These are phyloP conservation scores for Fusarium robinianum DNA, from an alignment of 2,329 filamentous ascomycete species.

Conservation along the genomic window DNA sequence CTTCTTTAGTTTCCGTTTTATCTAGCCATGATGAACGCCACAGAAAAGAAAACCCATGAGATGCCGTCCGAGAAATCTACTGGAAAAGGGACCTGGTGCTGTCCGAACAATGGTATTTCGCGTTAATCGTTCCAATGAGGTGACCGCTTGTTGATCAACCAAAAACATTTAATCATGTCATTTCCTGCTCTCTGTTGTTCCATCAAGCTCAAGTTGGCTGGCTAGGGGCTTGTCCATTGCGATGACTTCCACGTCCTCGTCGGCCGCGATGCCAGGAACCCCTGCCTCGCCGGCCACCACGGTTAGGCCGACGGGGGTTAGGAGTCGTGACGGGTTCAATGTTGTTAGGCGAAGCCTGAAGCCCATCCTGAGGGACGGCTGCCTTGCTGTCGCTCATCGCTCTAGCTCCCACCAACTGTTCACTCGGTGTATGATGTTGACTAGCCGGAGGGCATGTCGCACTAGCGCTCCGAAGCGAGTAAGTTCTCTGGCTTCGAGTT, in stretches of 20 bases:
- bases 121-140: too few species aligned
- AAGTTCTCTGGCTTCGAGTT: neutral
- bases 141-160: too few species aligned
- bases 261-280: conserved; percentile 35
- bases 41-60: neutral
- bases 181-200: neutral
- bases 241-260: conserved; percentile 31
- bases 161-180: too few species aligned
- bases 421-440: neutral
- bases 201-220: conserved; percentile 9
- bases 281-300: conserved; percentile 36
- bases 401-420: neutral
- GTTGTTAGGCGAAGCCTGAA: conserved; percentile 13
- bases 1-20: conserved; percentile 3
- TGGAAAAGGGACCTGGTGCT: too few species aligned
- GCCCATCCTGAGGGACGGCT: conserved; percentile 7
- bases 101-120: too few species aligned
- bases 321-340: conserved; percentile 5
- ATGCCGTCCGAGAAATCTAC: neutral
- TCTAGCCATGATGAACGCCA: conserved; percentile 12
- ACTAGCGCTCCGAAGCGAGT: conserved; percentile 4
- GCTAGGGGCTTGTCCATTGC: conserved; percentile 8
- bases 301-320: conserved; percentile 19
- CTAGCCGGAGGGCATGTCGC: conserved; percentile 1
- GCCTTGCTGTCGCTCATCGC: neutral